phyloP scores from a whole-genome alignment of 768 basidiomycete genomes.

The Tricholoma matsutake region DNA sequence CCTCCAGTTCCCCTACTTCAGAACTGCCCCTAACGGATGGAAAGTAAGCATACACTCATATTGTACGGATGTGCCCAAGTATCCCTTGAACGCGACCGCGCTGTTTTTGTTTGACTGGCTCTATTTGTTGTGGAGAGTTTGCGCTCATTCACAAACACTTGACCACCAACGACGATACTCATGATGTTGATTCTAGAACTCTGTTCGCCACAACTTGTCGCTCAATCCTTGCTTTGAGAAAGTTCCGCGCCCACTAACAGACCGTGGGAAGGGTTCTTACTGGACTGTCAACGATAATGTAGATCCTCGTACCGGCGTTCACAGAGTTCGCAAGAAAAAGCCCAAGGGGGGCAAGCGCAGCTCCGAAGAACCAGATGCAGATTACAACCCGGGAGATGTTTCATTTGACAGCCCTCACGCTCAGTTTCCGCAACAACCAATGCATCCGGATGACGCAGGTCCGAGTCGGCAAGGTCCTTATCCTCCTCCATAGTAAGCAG shows the following conservation, averaged over 20 bases:
- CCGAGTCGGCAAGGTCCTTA: constrained; percentile 56
- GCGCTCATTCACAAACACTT: constrained; percentile 30
- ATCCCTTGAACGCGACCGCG: constrained; percentile 36
- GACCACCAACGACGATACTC: constrained; percentile 23
- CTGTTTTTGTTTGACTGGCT: constrained; percentile 64
- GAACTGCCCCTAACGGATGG: constrained; percentile 87
- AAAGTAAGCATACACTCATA: constrained; percentile 54
- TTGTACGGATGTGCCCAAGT: constrained; percentile 8
- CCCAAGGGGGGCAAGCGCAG: constrained; percentile 53
- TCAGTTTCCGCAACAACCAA: constrained; percentile 55
- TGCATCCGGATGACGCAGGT: constrained; percentile 59
- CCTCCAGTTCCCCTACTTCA: constrained; percentile 81
- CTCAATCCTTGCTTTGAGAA: constrained; percentile 91
- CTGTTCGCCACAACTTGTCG: constrained; percentile 87
- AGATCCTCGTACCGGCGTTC: constrained; percentile 85
- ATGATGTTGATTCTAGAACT: constrained; percentile 55
- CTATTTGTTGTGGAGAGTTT: constrained; percentile 56
- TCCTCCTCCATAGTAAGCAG: constrained; percentile 59
- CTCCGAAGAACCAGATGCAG: constrained; percentile 61
- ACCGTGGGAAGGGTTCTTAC: constrained; percentile 87
- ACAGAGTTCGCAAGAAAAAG: constrained; percentile 87
- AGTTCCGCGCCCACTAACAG: constrained; percentile 86
- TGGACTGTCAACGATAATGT: constrained; percentile 93
- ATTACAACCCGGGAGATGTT: constrained; percentile 53
- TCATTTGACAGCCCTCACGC: constrained; percentile 53